phyloP scores from a whole-genome alignment of 352 stramenopile species.

The Phytopythium sindhum region DNA sequence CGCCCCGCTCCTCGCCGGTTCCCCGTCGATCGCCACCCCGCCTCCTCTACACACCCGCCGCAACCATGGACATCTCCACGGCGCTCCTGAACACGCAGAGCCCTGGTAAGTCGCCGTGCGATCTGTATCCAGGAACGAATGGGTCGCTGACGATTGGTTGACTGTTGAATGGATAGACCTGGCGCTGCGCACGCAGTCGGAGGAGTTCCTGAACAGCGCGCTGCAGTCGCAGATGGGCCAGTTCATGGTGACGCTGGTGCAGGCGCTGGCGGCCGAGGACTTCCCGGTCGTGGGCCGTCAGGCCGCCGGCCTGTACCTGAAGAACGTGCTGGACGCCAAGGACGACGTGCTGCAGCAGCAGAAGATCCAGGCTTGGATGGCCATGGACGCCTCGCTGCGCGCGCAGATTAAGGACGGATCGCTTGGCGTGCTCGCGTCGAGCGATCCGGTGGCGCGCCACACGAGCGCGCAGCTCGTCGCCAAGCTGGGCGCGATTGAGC shows the following conservation, averaged over 20 bases:
- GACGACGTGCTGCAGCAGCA: slow-evolving; percentile 77
- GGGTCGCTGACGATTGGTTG: not conserved
- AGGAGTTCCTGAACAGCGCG: slow-evolving; percentile 79
- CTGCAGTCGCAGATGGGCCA: slow-evolving; percentile 77
- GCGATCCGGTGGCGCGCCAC: slow-evolving; percentile 63
- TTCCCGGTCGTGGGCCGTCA: slow-evolving; percentile 76
- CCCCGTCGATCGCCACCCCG: too few species aligned
- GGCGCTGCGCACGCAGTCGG: slow-evolving; percentile 72
- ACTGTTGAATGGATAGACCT: slow-evolving; percentile 33
- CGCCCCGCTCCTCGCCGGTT: not conserved
- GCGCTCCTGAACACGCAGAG: slow-evolving; percentile 80
- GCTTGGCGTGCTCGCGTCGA: slow-evolving; percentile 58
- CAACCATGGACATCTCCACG: slow-evolving; percentile 74
- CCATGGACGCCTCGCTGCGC: slow-evolving; percentile 63
- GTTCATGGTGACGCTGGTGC: slow-evolving; percentile 83
- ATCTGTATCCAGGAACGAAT: not conserved
- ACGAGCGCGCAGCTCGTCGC: slow-evolving; percentile 91
- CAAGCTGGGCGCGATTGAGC: slow-evolving; percentile 93
- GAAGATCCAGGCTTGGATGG: slow-evolving; percentile 77
- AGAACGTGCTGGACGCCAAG: slow-evolving; percentile 86
- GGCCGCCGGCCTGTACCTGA: slow-evolving; percentile 79
- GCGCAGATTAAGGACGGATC: slow-evolving; percentile 78
- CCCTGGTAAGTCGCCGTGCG: slow-evolving; percentile 32
- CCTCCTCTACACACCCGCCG: not conserved
- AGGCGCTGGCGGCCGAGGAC: slow-evolving; percentile 71